Base-by-base conservation (phyloP, 148 eudicot genomes). In the Cornus kousa region DNA sequence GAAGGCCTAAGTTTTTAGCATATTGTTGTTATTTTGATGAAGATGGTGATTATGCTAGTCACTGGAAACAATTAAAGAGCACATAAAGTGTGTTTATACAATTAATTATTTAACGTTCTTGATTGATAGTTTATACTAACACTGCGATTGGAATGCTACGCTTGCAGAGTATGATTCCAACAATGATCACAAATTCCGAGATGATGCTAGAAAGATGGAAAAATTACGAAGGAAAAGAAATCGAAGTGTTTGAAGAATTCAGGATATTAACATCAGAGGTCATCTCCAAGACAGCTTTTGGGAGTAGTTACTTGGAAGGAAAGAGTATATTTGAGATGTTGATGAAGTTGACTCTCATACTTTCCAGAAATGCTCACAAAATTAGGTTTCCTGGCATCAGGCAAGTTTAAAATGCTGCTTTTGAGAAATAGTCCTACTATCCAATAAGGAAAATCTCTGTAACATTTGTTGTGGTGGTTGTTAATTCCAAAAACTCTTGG, bases 271-370 rank as follows among this genome's bases (percentile, higher is more conserved):
- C 87, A 43, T 75, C 87, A 23, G 87, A 85, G 65, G 87, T 85
- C 22, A 85, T 85, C 13, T 85, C 87, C 35, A 82, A 82, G 68
- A 85, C 87, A 32, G 87, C 87, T 20, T 85, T 85, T 76, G 87
- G 87, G 12, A 85, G 87, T 66, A 85, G 87, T 55, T 82, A 75
- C 46, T 32, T 72, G 16, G 85, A 85, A 72, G 87, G 87, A 11
- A 69, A 76, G 39, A 80, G 80, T 17, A 76, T 82, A 53, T 85
- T 85, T 69, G 85, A 82, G 76, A 85, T 85, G 87, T 79, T 81
- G 66, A 84, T 84, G 35, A 78, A 81, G 9, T 39, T 81, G 73
- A 81, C 84, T 0, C 64, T 79, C 4, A 71, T 85, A 46, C 72
- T 82, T 55, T 82, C 81, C 37, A 81, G 82, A 72, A 81, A 85